Evolutionary conservation across 177 flowering plant genomes (phyloP).

Genomic region (Telopea speciosissima): DNA sequence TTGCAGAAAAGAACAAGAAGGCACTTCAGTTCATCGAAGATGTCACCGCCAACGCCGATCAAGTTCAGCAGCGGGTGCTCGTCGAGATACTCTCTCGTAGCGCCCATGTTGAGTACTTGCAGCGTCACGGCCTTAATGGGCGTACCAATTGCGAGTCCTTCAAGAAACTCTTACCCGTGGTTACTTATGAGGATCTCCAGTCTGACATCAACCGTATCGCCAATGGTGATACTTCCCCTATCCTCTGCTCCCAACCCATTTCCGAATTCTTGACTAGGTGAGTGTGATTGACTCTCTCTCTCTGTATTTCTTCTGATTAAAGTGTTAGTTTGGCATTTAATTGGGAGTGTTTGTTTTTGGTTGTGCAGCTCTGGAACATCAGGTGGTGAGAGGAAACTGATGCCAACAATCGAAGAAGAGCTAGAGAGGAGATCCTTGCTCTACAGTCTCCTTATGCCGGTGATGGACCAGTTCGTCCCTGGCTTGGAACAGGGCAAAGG

Average conservation of each 20-base stretch:
- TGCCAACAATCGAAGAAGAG: slow-evolving; percentile 75
- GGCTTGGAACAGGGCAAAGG: slow-evolving; percentile 68
- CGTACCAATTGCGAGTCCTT: slow-evolving; percentile 47
- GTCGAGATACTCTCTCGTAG: slow-evolving; percentile 55
- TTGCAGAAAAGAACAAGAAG: slow-evolving; percentile 42
- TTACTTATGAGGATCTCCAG: slow-evolving; percentile 49
- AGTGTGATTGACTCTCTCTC: not conserved
- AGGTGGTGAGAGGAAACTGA: slow-evolving; percentile 71
- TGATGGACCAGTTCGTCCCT: slow-evolving; percentile 65
- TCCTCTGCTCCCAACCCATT: slow-evolving; percentile 56
- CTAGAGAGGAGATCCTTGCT: slow-evolving; percentile 48
- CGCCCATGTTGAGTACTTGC: slow-evolving; percentile 59
- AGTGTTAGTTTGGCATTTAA: too few species aligned
- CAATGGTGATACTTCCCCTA: slow-evolving; percentile 47
- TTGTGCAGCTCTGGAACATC: slow-evolving; percentile 64
- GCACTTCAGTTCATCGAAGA: slow-evolving; percentile 62
- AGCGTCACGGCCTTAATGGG: slow-evolving; percentile 46
- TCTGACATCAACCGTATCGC: slow-evolving; percentile 52
- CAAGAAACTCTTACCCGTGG: slow-evolving; percentile 53
- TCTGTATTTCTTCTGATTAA: not conserved
- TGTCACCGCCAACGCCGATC: slow-evolving; percentile 50
- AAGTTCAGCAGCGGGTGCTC: slow-evolving; percentile 47
- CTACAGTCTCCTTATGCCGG: slow-evolving; percentile 68
- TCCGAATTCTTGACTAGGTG: slow-evolving; percentile 72
- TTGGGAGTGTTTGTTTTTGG: not conserved